phyloP scores from a whole-genome alignment of 2,329 filamentous ascomycete genomes.

The Pseudocercospora fuligena region DNA sequence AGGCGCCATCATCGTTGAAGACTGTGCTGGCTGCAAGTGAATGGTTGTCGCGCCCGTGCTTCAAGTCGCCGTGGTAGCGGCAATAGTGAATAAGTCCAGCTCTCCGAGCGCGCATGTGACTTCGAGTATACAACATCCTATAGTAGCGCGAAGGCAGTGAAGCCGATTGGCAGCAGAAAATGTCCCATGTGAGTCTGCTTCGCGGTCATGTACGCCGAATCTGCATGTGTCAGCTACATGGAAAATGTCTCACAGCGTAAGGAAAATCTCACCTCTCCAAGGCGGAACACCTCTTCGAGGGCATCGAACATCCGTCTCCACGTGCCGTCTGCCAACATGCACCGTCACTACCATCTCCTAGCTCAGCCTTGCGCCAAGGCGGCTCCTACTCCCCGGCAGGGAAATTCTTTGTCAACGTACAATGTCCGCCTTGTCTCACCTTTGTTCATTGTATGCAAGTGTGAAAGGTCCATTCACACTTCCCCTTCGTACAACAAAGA shows the following conservation, averaged over 20 bases:
- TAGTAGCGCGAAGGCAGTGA: neutral
- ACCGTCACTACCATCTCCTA: neutral
- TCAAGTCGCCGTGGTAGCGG: neutral
- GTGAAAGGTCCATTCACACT: neutral
- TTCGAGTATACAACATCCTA: neutral
- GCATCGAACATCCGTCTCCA: neutral
- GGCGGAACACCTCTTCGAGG: neutral
- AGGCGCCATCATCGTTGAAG: neutral
- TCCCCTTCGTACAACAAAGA: neutral
- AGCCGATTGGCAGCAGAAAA: neutral
- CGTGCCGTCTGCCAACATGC: neutral
- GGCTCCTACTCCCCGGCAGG: neutral
- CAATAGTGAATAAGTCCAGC: neutral
- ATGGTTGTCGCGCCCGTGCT: neutral
- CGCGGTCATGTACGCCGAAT: neutral
- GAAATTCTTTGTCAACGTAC: neutral
- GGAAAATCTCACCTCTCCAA: neutral
- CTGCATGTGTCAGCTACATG: neutral
- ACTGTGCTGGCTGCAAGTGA: neutral
- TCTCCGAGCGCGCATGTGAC: neutral
- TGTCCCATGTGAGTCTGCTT: neutral
- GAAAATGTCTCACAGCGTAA: neutral
- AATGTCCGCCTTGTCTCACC: neutral
- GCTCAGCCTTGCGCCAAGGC: neutral
- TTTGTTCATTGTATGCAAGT: conserved; percentile 1